These are phyloP conservation scores for Byssoonygena ceratinophila DNA, from an alignment of 2,329 filamentous ascomycete genomes.

Conservation along the genomic window DNA sequence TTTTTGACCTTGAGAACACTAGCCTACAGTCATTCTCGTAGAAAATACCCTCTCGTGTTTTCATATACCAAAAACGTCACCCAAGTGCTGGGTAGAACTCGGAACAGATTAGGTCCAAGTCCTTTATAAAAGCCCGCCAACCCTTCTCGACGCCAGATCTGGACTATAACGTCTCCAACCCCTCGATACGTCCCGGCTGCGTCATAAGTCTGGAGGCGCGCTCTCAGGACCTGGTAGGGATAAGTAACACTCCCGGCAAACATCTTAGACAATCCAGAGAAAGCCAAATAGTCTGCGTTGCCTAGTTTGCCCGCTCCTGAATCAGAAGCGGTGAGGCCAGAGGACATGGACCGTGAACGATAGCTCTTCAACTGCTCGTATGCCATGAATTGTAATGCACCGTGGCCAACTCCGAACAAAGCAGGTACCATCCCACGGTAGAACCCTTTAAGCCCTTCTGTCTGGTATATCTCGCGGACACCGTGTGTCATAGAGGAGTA, in stretches of 20 bases:
- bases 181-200: conserved; percentile 63
- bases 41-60: conserved; percentile 63
- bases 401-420: conserved; percentile 78
- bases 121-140: conserved; percentile 82
- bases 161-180: conserved; percentile 58
- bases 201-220: conserved; percentile 79
- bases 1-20: no score
- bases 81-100: conserved; percentile 89
- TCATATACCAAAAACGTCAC: conserved; percentile 96
- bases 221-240: conserved; percentile 85
- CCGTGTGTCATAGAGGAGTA: conserved; percentile 71
- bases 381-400: conserved; percentile 88
- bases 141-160: conserved; percentile 72
- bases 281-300: conserved; percentile 66
- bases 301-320: conserved; percentile 37
- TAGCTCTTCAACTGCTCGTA: conserved; percentile 68
- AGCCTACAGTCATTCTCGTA: not conserved
- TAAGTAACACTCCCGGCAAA: conserved; percentile 86
- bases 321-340: not conserved
- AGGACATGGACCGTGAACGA: conserved; percentile 35
- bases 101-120: conserved; percentile 73
- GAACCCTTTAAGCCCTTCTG: conserved; percentile 68
- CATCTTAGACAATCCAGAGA: conserved; percentile 73
- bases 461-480: conserved; percentile 51
- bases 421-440: conserved; percentile 79